A percentile compares a stretch with the other conserved stretches of the same genome.
Evolutionary conservation across 352 stramenopile genomes (phyloP).

Genomic region (Phytophthora sp.): DNA sequence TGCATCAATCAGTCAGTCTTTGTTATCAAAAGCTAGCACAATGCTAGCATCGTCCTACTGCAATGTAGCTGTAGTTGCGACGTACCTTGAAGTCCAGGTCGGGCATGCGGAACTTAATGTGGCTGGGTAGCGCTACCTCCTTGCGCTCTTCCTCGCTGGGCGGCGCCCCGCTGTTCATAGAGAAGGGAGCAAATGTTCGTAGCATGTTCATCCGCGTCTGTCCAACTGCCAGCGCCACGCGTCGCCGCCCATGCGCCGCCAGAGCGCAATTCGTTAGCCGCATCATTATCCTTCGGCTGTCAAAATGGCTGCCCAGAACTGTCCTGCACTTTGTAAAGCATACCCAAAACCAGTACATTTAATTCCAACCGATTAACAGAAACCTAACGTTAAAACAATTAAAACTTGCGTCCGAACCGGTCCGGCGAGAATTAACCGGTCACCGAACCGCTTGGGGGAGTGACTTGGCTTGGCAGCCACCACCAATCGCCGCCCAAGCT

Average conservation of each 20-base stretch:
- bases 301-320: not conserved
- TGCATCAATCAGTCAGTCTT: constrained; percentile 16
- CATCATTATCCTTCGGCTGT: constrained; percentile 15
- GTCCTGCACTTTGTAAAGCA: too few relatives aligned
- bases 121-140: constrained; percentile 49
- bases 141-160: constrained; percentile 15
- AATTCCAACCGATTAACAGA: not conserved
- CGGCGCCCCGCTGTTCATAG: constrained; percentile 6
- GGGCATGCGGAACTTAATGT: constrained; percentile 90
- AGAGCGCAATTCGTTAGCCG: constrained; percentile 21
- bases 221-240: constrained; percentile 3
- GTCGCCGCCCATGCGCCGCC: constrained; percentile 16
- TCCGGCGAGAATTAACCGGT: too few relatives aligned
- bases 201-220: not conserved
- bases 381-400: not conserved
- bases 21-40: not conserved
- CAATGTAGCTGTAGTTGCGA: not conserved
- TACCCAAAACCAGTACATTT: not conserved
- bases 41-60: not conserved
- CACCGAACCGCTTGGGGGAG: too few relatives aligned
- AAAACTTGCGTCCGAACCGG: too few relatives aligned
- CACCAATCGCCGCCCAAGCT: constrained; percentile 32
- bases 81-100: constrained; percentile 84
- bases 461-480: too few relatives aligned
- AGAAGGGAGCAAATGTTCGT: constrained; percentile 6